phyloP scores from a whole-genome alignment of 176 grass and related monocot species.

The Pontederia crassipes region DNA sequence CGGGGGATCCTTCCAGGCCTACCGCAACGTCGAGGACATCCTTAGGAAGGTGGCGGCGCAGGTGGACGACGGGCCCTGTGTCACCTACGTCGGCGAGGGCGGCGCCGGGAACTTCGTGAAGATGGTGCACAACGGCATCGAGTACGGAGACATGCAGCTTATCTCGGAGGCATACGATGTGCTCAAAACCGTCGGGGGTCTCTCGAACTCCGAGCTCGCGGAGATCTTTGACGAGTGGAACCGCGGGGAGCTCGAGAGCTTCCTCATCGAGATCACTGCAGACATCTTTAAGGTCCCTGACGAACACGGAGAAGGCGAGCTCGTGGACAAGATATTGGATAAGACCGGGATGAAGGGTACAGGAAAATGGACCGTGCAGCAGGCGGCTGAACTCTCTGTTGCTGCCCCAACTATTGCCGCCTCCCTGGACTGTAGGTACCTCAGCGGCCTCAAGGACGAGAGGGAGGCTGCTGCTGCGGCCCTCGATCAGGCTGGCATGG shows the following conservation, averaged over 20 bases:
- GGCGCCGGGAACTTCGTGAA: constrained; percentile 86
- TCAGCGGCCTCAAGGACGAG: constrained; percentile 89
- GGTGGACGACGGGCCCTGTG: constrained; percentile 77
- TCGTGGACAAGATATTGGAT: constrained; percentile 83
- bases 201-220: constrained; percentile 49
- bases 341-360: constrained; percentile 96
- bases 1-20: constrained; percentile 45
- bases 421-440: constrained; percentile 45
- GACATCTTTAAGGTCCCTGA: constrained; percentile 64
- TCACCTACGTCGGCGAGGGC: constrained; percentile 64
- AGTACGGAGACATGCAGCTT: constrained; percentile 85
- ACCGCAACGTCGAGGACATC: constrained; percentile 62
- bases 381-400: constrained; percentile 64
- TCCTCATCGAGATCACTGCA: constrained; percentile 67
- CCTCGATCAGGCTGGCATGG: constrained; percentile 65
- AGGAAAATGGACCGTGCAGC: constrained; percentile 91
- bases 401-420: constrained; percentile 64
- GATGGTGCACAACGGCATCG: constrained; percentile 92
- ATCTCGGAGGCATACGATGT: constrained; percentile 75
- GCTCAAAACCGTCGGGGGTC: constrained; percentile 38
- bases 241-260: constrained; percentile 72
- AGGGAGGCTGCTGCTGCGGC: constrained; percentile 45
- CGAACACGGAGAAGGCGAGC: constrained; percentile 19
- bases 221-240: constrained; percentile 74
- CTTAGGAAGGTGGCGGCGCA: constrained; percentile 51